Evolutionary conservation across 139 green algal genomes (phyloP).

Genomic region (Chloropicon primus): DNA sequence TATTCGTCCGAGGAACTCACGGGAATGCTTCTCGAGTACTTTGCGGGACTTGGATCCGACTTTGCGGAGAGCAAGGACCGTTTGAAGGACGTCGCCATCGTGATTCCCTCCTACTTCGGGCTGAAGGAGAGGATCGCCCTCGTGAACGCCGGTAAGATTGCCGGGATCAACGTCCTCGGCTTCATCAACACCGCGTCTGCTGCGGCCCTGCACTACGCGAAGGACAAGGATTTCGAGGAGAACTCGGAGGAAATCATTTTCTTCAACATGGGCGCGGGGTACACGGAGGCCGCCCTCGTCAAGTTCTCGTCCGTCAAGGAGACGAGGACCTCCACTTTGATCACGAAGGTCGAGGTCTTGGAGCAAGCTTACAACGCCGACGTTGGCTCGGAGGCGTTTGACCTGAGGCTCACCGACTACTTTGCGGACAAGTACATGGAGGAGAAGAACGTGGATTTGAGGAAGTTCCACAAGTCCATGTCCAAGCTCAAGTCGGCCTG

Average conservation of each 20-base stretch:
- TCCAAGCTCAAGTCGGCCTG: conserved; percentile 78
- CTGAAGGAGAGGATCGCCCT: conserved; percentile 65
- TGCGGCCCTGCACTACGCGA: conserved; percentile 92
- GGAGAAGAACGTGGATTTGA: conserved; percentile 44
- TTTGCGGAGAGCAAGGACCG: conserved; percentile 35
- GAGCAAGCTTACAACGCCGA: conserved; percentile 74
- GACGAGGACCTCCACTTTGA: conserved; percentile 36
- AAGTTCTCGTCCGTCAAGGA: conserved; percentile 65
- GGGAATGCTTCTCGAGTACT: conserved; percentile 78
- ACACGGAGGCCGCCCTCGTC: conserved; percentile 59
- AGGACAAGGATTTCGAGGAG: conserved; percentile 79
- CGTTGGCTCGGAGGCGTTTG: conserved; percentile 67
- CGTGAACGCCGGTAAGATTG: conserved; percentile 44
- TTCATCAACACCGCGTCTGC: conserved; percentile 77
- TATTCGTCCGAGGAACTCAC: neutral
- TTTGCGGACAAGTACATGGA: conserved; percentile 72
- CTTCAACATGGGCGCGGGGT: conserved; percentile 81
- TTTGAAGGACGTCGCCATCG: conserved; percentile 68
- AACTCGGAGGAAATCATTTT: conserved; percentile 69
- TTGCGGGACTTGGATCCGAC: conserved; percentile 49
- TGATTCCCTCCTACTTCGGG: conserved; percentile 74
- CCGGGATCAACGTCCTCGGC: conserved; percentile 66
- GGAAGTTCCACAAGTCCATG: conserved; percentile 50
- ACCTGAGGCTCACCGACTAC: conserved; percentile 71
- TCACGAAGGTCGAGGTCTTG: conserved; percentile 80